Conservation (phyloP, 192 early-diverging fungal genomes). For the Podila epigama region DNA sequence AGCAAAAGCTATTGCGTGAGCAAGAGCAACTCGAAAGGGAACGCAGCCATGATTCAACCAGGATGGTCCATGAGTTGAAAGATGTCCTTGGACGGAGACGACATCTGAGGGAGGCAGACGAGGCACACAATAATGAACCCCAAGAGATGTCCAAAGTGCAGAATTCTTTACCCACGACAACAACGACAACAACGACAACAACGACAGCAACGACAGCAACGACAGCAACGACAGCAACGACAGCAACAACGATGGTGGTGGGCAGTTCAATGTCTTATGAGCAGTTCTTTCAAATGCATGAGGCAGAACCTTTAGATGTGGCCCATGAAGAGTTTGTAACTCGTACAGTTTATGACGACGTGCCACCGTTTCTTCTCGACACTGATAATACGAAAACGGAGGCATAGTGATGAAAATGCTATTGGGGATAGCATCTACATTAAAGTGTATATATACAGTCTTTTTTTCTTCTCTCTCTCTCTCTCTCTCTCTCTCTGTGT, state of each 20-base stretch:
- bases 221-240: neutral
- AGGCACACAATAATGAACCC: neutral
- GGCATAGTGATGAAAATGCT: no score
- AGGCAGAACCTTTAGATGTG: neutral
- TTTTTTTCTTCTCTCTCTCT: neutral
- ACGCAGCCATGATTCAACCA: constrained; percentile 46
- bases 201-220: neutral
- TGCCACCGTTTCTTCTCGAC: neutral
- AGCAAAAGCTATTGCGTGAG: constrained; percentile 52
- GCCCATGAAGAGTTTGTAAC: constrained; percentile 1
- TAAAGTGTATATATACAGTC: no score
- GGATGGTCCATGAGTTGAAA: constrained; percentile 66
- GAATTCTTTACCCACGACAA: neutral
- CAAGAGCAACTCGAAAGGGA: constrained; percentile 49
- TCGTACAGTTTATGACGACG: neutral
- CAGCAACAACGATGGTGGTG: neutral
- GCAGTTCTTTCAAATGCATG: neutral
- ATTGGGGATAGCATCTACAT: no score
- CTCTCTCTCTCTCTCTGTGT: neutral
- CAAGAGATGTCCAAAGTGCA: neutral
- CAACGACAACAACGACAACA: neutral
- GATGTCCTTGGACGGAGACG: constrained; percentile 58
- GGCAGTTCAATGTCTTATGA: neutral
- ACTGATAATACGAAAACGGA: no score
- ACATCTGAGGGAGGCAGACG: constrained; percentile 28